Evolutionary conservation across 1,284 basidiomycete species (phyloP).

Genomic region (Afroboletus lepidellus): DNA sequence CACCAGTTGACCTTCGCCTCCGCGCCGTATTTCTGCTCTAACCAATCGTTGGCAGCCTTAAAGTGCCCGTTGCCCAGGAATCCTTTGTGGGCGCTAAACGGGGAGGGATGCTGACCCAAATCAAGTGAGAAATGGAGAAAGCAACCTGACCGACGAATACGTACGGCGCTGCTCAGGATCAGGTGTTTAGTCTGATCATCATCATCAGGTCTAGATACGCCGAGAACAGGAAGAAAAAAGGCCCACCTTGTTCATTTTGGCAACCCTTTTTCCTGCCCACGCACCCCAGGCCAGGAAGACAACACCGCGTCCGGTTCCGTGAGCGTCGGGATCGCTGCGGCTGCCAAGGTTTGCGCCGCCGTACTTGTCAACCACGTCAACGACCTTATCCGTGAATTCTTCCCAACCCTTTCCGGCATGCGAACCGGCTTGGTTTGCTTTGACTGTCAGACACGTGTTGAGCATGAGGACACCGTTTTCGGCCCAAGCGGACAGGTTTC

Average conservation of each 20-base stretch:
- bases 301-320: slow-evolving; percentile 64
- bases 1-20: slow-evolving; percentile 79
- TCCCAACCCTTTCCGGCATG: slow-evolving; percentile 90
- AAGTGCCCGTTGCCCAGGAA: slow-evolving; percentile 95
- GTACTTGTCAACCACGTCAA: slow-evolving; percentile 69
- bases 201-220: slow-evolving; percentile 23
- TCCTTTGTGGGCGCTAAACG: slow-evolving; percentile 76
- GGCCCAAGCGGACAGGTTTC: slow-evolving; percentile 84
- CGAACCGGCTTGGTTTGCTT: slow-evolving; percentile 72
- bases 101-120: slow-evolving; percentile 71
- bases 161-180: slow-evolving; percentile 77
- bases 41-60: slow-evolving; percentile 81
- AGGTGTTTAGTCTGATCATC: slow-evolving; percentile 73
- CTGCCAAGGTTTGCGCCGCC: slow-evolving; percentile 69
- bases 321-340: slow-evolving; percentile 39
- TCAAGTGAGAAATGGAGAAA: slow-evolving; percentile 22
- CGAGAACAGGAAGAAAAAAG: slow-evolving; percentile 6
- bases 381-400: slow-evolving; percentile 70
- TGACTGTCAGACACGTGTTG: slow-evolving; percentile 89
- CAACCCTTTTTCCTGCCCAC: slow-evolving; percentile 83
- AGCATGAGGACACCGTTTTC: slow-evolving; percentile 88
- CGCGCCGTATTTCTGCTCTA: slow-evolving; percentile 70
- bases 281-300: slow-evolving; percentile 92
- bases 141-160: slow-evolving; percentile 27
- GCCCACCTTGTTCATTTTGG: slow-evolving; percentile 74